Evolutionary conservation across 75 land plant species (phyloP), one percentile per base, ranked within the genome.

Genomic region (Cryptomeria japonica): DNA sequence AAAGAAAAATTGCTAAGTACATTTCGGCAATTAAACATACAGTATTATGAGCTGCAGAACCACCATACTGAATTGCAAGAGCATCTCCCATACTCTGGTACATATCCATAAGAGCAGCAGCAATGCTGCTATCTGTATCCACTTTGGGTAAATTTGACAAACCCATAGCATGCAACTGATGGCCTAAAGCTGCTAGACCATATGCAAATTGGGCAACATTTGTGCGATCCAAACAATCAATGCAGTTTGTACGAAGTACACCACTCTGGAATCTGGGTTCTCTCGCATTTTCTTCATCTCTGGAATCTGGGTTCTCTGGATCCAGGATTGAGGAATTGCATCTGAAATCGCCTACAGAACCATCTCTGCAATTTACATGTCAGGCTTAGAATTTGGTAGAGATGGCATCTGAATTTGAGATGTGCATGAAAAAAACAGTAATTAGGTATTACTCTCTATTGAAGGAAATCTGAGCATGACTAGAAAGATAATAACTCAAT

Each of bases 171-270:
- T 93, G 92, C 11, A 98, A 93, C 84, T 97, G 99, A 49, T 93
- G 96, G n/a, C 99, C 99, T 31, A 98, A 90, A 84, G 96, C 97
- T 86, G 91, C 99, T 85, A 98, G 89, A 18, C 99, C 99, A 93
- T 98, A 98, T 32, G 99, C 99, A 92, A 96, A 98, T 78, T 98
- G 99, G 22, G 99, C 99, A 88, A 97, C 99, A 93, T 97, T 97
- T 86, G 99, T 98, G 12, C 99, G 95, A 89, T 98, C 99, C 92
- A 98, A 92, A 87, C 99, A 98, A 84, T 98, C 99, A 86, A 98
- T 98, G 88, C 99, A 98, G 55, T 98, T 98, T 36, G 99, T 98
- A 42, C 99, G 91, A 87, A 98, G 90, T 49, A 98, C 99, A 61
- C 99, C 99, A 92, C 94, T 95, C 86, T 97, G 99, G 80, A 90